Conservation (phyloP, 2,329 filamentous ascomycete species). For the Pseudogymnoascus sp. region DNA sequence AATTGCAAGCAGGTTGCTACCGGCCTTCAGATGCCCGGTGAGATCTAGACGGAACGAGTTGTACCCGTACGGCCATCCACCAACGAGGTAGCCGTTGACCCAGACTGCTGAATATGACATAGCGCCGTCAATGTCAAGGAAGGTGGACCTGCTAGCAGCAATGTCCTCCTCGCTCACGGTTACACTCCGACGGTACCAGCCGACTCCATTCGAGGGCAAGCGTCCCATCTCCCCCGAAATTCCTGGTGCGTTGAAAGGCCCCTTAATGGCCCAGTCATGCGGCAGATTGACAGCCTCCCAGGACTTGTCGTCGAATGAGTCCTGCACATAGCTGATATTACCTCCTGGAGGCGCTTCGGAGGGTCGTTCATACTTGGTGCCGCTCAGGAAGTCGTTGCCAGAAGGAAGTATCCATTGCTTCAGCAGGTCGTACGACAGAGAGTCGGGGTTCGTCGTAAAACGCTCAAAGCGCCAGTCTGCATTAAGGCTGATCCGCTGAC, state of each 20-base stretch:
- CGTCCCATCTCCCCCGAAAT: constrained; percentile 35
- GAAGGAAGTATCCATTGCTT: constrained; percentile 37
- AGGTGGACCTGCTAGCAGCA: constrained; percentile 32
- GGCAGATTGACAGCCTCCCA: constrained; percentile 39
- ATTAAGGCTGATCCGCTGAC: constrained; percentile 19
- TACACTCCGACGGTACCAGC: constrained; percentile 43
- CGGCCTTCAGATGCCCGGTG: constrained; percentile 34
- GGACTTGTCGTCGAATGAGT: constrained; percentile 32
- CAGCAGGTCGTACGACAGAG: constrained; percentile 30
- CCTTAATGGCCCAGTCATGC: constrained; percentile 43
- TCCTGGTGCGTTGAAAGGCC: constrained; percentile 35
- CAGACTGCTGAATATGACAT: constrained; percentile 17
- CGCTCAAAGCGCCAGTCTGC: constrained; percentile 34
- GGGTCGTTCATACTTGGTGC: constrained; percentile 29
- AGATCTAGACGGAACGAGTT: constrained; percentile 43
- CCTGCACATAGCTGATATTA: constrained; percentile 29
- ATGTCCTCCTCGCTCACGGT: constrained; percentile 26
- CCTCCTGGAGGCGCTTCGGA: constrained; percentile 23
- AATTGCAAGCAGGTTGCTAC: constrained; percentile 40
- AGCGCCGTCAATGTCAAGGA: constrained; percentile 31
- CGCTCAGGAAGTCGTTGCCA: constrained; percentile 35
- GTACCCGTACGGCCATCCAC: constrained; percentile 17
- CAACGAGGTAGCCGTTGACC: constrained; percentile 17
- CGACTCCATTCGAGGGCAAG: constrained; percentile 44
- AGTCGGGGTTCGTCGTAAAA: constrained; percentile 31